Base-by-base conservation (phyloP, 176 grass and related monocot genomes). In the Paspalum vaginatum region DNA sequence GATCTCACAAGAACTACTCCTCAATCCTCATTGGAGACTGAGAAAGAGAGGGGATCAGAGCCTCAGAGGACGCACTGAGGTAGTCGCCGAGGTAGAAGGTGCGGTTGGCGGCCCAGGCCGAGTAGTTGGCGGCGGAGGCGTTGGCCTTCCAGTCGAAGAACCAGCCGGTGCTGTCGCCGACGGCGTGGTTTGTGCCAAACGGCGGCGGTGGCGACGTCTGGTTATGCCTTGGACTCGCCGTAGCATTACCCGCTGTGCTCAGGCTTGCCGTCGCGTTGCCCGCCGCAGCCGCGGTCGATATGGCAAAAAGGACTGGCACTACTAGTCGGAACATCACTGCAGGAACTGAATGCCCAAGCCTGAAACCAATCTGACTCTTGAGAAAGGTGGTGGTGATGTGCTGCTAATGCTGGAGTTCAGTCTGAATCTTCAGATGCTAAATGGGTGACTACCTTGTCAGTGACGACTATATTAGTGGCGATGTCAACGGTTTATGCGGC, bases 1-100 rank as follows among this genome's bases (percentile, higher is more conserved):
- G 43, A 45, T 58, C 6, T 54, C 21, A 71, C 54, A 21, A 3
- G 40, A 20, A 54, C 9, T 32, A 3, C 32, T 32, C 32, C 32
- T 1, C 32, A 32, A 32, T 32, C 32, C 32, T 32, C 32, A 32
- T 32, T 32, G 32, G 32, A 32, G 32, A 32, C 32, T 1, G 32
- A 32, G 32, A 32, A 32, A 32, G 32, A 32, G 32, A 32, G 32
- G 1, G 32, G 32, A 32, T 32, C 32, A 32, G n/a, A n/a, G n/a
- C n/a, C n/a, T n/a, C n/a, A n/a, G 27, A 76, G 9, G 24, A 51
- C 68, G 68, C 75, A 97, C 91, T 85, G 82, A 94, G 83, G 62
- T 76, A 97, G 84, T 97, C 89, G 57, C 89, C 89, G 39, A 94
- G 85, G 89, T 59, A 92, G 89, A 97, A 94, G 32, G 85, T 83